These are phyloP conservation scores for Penicillium angulare DNA, from an alignment of 495 filamentous ascomycete genomes.

Conservation along the genomic window DNA sequence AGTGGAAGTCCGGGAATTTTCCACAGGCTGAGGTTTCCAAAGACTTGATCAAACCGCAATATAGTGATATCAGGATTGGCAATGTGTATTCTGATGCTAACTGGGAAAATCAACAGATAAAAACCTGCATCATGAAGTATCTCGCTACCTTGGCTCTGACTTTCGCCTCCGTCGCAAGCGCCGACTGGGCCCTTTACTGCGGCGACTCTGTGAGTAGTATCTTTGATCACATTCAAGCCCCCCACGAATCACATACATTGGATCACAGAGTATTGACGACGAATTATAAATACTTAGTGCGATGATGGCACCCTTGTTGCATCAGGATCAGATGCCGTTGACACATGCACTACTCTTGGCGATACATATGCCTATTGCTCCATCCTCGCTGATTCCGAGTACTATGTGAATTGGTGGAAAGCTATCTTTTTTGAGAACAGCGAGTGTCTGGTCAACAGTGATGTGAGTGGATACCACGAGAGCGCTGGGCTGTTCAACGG, in stretches of 20 bases:
- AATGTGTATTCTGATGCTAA: too few species aligned
- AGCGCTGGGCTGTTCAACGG: neutral
- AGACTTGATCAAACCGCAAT: too few species aligned
- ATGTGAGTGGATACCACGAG: neutral
- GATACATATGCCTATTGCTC: neutral
- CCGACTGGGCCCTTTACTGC: constrained; percentile 1
- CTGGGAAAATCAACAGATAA: too few species aligned
- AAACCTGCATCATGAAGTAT: neutral
- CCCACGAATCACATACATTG: too few species aligned
- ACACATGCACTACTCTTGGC: neutral
- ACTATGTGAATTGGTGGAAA: constrained; percentile 1
- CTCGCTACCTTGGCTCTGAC: neutral
- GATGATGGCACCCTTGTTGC: neutral
- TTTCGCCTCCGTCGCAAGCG: neutral
- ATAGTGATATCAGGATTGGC: too few species aligned
- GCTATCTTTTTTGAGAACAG: neutral
- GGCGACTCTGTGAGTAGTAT: neutral
- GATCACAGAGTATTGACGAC: too few species aligned
- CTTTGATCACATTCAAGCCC: too few species aligned
- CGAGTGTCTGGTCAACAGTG: neutral
- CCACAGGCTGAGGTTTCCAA: too few species aligned
- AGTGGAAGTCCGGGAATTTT: too few species aligned
- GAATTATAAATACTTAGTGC: too few species aligned
- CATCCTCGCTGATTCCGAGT: neutral
- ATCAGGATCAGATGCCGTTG: neutral